These are phyloP conservation scores for Globisporangium acanthophoron DNA, from an alignment of 352 stramenopile species.

Conservation along the genomic window DNA sequence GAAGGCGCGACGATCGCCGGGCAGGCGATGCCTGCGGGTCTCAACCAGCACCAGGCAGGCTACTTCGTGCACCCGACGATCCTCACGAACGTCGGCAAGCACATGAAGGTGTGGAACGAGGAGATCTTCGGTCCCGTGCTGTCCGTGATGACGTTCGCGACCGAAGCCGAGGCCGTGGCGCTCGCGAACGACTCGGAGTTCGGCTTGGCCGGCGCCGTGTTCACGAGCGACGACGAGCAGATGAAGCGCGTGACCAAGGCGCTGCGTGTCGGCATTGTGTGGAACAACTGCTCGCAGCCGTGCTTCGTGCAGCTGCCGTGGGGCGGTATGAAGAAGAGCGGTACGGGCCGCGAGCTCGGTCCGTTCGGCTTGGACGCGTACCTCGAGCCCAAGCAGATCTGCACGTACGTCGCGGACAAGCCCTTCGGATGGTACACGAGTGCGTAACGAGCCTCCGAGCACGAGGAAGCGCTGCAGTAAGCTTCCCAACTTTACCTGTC, in stretches of 20 bases:
- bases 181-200: constrained; percentile 75
- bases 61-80: constrained; percentile 79
- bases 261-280: constrained; percentile 52
- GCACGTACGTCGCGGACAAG: constrained; percentile 64
- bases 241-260: constrained; percentile 51
- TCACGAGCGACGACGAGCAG: constrained; percentile 45
- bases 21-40: constrained; percentile 21
- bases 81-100: constrained; percentile 51
- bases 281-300: constrained; percentile 67
- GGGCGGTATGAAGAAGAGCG: constrained; percentile 83
- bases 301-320: constrained; percentile 64
- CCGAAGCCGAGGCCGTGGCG: constrained; percentile 72
- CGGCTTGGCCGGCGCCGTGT: constrained; percentile 69
- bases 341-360: constrained; percentile 64
- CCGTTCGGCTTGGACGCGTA: constrained; percentile 59
- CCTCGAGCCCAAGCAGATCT: constrained; percentile 69
- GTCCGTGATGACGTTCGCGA: constrained; percentile 82
- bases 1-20: constrained; percentile 46
- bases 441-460: constrained; percentile 5
- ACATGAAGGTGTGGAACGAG: constrained; percentile 75
- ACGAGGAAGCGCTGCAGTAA: not conserved
- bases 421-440: constrained; percentile 56
- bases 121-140: constrained; percentile 91
- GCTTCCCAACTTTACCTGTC: not conserved
- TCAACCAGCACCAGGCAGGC: constrained; percentile 23